phyloP scores from a whole-genome alignment of 140 eudicot species.

The Ambrosia hybrid region DNA sequence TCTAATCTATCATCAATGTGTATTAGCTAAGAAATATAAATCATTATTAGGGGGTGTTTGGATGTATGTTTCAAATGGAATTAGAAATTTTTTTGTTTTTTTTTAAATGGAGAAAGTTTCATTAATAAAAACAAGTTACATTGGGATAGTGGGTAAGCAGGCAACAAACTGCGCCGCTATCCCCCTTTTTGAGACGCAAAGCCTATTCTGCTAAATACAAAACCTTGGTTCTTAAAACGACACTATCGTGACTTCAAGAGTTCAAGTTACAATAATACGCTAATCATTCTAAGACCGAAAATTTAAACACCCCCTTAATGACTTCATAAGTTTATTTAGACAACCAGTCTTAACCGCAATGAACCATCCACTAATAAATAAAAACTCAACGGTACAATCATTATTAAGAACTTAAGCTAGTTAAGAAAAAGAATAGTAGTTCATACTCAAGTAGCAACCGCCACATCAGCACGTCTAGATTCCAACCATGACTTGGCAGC shows the following conservation, averaged over 20 bases:
- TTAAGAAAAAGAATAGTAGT: neutral
- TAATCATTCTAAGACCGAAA: neutral
- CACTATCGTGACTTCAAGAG: no score
- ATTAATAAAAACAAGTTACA: no score
- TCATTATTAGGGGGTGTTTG: neutral
- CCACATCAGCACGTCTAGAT: constrained; percentile 40
- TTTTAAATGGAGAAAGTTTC: no score
- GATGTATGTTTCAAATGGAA: neutral
- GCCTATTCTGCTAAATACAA: no score
- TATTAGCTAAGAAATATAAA: no score
- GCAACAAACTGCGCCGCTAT: no score
- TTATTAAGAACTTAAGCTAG: constrained; percentile 4
- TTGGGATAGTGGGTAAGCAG: no score
- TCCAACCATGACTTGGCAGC: constrained; percentile 80
- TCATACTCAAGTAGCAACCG: constrained; percentile 35
- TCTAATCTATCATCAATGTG: neutral
- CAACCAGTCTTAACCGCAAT: neutral
- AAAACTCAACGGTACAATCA: constrained; percentile 2
- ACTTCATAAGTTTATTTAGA: neutral
- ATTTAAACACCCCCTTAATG: constrained; percentile 1
- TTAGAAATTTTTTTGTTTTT: neutral
- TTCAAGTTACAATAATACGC: neutral
- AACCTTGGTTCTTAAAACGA: no score
- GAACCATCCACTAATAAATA: constrained; percentile 5
- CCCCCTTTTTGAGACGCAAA: no score